Evolutionary conservation across 2,329 filamentous ascomycete genomes (phyloP).

Genomic region (Pseudogymnoascus sp.): DNA sequence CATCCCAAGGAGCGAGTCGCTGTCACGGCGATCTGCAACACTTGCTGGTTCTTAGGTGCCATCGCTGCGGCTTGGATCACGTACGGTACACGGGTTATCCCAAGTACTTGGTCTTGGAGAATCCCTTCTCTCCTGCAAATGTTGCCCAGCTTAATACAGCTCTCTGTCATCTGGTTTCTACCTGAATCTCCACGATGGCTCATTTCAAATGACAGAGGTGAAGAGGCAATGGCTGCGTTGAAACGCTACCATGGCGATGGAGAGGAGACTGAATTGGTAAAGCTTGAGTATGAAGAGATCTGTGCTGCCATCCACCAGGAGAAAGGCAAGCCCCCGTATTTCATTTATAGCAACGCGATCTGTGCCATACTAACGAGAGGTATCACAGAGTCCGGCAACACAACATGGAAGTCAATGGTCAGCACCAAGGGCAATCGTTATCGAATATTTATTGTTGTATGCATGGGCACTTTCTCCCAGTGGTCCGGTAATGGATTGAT

Average conservation of each 20-base stretch:
- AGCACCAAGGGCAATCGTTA: neutral
- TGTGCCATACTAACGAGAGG: neutral
- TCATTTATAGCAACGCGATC: neutral
- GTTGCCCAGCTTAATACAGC: neutral
- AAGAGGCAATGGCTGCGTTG: neutral
- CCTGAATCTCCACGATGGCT: neutral
- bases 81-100: conserved; percentile 30
- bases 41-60: conserved; percentile 39
- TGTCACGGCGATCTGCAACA: conserved; percentile 46
- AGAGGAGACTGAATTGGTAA: neutral
- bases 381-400: neutral
- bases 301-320: neutral
- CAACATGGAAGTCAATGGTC: neutral
- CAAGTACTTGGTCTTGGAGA: conserved; percentile 30
- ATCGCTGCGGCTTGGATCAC: conserved; percentile 38
- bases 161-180: neutral
- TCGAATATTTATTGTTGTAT: neutral
- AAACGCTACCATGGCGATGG: conserved; percentile 1
- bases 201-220: neutral
- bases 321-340: neutral
- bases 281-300: conserved; percentile 1
- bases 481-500: conserved; percentile 1
- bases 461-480: neutral
- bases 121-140: conserved; percentile 33
- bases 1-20: conserved; percentile 45